Evolutionary conservation across 371 early-diverging fungal species (phyloP), one percentile per base, ranked within the genome.

Genomic region (Haplosporangium sp.): DNA sequence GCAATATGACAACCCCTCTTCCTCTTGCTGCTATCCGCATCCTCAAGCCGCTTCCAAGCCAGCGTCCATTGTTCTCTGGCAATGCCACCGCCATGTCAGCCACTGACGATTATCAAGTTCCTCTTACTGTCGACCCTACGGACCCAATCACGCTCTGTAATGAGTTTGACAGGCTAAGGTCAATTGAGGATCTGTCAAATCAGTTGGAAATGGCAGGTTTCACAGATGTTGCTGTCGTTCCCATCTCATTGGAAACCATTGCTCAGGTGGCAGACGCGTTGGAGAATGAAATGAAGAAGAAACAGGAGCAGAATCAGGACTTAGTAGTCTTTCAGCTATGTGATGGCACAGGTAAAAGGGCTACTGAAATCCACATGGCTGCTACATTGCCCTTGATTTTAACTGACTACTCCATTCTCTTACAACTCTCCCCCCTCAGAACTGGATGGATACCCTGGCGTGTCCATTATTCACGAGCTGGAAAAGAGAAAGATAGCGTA

Each of bases 251-350:
- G 43, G 51, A 43, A 12, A 74, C 60, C 3, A 37, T 56, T n/a
- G 48, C 45, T 0, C 20, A 54, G 10, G 74, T 74, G n/a, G 64
- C 54, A 3, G 74, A 74, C 37, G 11, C 29, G 14, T 36, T 74
- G 40, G 58, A 50, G 20, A 59, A 47, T 29, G 74, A 74, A 53
- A 64, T 64, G 65, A 29, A 56, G 10, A 41, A 55, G 47, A 60
- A 53, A 18, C 48, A 43, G 38, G 18, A 36, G 18, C 51, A 23
- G 1, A 29, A 51, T 13, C 54, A 64, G 40, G 69, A 74, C 13
- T 47, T 74, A 16, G 65, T 74, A 7, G 74, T 74, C 54, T 69
- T 74, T 36, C 74, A 74, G 53, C 57, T 74, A 18, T 74, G 74
- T 36, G 74, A 74, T 53, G 74, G 74, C 42, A 74, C 74, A 64